These are phyloP conservation scores for Cyamopsis tetragonoloba DNA, from an alignment of 306 rosid genomes.

Conservation along the genomic window DNA sequence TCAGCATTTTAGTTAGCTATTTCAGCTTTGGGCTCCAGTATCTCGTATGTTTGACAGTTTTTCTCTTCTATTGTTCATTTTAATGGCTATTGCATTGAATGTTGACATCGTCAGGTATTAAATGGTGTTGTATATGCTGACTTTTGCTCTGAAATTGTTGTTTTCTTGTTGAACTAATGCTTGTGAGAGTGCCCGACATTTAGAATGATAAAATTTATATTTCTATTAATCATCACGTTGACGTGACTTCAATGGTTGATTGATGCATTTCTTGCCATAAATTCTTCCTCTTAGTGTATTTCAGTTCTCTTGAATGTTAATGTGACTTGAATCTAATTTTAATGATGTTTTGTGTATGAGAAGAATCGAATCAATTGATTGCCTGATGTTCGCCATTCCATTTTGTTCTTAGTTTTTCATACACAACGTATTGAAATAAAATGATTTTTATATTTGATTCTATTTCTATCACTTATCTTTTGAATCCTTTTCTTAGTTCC, in stretches of 20 bases:
- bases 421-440: neutral
- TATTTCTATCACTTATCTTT: neutral
- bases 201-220: neutral
- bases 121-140: neutral
- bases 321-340: slow-evolving; percentile 15
- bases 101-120: slow-evolving; percentile 3
- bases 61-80: neutral
- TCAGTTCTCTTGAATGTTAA: neutral
- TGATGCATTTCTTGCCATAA: neutral
- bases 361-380: neutral
- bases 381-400: neutral
- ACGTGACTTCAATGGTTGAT: slow-evolving; percentile 5
- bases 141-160: neutral
- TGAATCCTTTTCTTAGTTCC: neutral
- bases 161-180: neutral
- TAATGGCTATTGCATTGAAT: neutral
- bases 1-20: neutral
- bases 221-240: neutral
- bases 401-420: neutral
- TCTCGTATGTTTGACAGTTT: neutral
- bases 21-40: neutral
- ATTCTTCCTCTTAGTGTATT: neutral
- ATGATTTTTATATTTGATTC: neutral
- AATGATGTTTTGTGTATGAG: neutral
- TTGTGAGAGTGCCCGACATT: neutral